Base-by-base conservation (phyloP, 108 stramenopile genomes). In the Parmales sp. region DNA sequence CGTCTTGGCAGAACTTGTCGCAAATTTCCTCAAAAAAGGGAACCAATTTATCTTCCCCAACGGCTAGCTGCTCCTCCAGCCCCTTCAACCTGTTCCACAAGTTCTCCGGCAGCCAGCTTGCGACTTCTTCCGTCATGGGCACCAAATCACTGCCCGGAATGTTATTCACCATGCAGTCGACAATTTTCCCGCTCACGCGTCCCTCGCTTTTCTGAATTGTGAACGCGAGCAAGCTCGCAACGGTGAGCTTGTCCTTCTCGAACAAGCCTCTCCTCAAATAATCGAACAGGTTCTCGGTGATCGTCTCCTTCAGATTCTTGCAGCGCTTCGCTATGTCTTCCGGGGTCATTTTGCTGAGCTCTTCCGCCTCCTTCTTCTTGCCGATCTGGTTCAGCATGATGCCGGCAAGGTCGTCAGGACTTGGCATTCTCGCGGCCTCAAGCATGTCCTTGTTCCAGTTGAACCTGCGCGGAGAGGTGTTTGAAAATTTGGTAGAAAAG, bases 61-160 rank as follows among this genome's bases (percentile, higher is more conserved):
- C 45, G 36, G 45, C 66, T 18, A 38, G 25, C 22, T 19, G 31
- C 23, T 72, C 51, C 38, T 84, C 83, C 9, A 86, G 49, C 7
- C 76, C 84, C 69, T 87, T 85, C 18, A 87, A n/a, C 39, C 65
- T 64, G 5, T 80, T 76, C 86, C 86, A 87, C 11, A 86, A 50
- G 11, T 43, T 2, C 31, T 66, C 71, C 0, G 86, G 83, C 5
- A 87, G 45, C 82, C 84, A 87, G 38, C 79, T 78, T 3, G 51
- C 68, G 6, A 87, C 63, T 22, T 80, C 70, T 0, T 67, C 66
- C n/a, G 18, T 36, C 66, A 67, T 67, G 0, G 44, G 39, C 13
- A 80, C 83, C 1, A 83, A 69, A 23, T 83, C 82, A n/a, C 71
- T 26, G 22, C 19, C 44, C 6, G n/a, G 16, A 34, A 46, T 46